These are phyloP conservation scores for Solanum hybrid DNA, from an alignment of 305 asterid species.

Conservation along the genomic window DNA sequence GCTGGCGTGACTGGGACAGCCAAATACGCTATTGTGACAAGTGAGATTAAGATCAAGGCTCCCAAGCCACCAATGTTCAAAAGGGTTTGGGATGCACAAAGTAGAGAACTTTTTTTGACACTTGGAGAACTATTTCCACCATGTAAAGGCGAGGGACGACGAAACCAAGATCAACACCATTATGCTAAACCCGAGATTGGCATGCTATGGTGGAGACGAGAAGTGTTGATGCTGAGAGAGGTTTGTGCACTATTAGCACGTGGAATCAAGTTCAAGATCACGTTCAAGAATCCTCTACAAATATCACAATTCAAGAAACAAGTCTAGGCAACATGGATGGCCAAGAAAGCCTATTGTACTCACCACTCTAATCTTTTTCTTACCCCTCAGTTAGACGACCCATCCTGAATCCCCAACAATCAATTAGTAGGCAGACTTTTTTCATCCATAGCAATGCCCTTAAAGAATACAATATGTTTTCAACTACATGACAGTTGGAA, in stretches of 20 bases:
- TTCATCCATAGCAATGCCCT: background rate
- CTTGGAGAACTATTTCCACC: background rate
- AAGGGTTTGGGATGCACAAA: background rate
- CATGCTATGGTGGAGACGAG: background rate
- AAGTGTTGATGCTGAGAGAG: background rate
- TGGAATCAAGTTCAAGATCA: background rate
- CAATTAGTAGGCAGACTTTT: background rate
- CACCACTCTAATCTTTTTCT: slow-evolving; percentile 1
- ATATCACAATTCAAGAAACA: background rate
- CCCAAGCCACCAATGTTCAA: background rate
- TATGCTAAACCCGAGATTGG: background rate
- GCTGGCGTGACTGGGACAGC: background rate
- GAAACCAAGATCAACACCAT: background rate
- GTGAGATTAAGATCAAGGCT: background rate
- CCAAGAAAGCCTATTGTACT: background rate
- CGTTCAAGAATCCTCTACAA: background rate
- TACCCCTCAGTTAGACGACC: background rate
- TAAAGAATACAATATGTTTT: background rate
- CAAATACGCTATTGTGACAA: background rate
- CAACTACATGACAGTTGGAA: background rate
- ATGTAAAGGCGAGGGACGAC: background rate
- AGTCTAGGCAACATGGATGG: background rate
- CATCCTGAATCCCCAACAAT: background rate
- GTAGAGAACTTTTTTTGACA: background rate
- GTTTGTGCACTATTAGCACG: background rate